Evolutionary conservation across 2,329 filamentous ascomycete species (phyloP), one percentile per base, ranked within the genome.

Genomic region (Pyricularia grisea): DNA sequence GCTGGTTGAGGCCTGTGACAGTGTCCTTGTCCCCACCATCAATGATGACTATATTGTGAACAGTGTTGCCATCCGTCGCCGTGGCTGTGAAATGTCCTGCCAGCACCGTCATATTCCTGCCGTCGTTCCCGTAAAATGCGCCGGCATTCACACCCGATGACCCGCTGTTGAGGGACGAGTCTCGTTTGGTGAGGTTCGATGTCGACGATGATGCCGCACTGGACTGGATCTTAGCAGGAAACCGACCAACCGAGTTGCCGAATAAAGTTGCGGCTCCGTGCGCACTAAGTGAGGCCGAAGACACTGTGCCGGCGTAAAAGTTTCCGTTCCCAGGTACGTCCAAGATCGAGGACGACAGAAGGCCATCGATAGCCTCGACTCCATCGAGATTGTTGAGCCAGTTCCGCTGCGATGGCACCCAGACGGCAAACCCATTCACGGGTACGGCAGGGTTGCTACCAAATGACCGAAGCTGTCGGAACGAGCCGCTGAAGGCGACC

Each of bases 331-430:
- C 84, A 1, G 89, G 84, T 25, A 93, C 81, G 68, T 89, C 83
- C n/a, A 92, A 84, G 58, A 90, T 83, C 7, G 84, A 83, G 0
- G 92, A 86, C 23, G 89, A 91, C 65, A 99, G 83, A 69, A 88
- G 81, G 55, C 95, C 96, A 70, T 85, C 84, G 73, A 96, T 86
- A 7, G 86, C 83, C 68, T 92, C 88, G 36, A 88, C 84, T 7
- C 87, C 81, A 50, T 88, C 78, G 23, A 97, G 80, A 73, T 96
- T 95, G 75, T 93, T 88, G 20, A 99, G 83, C 95, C 95, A 99
- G 76, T 95, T 95, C 70, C 84, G 85, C 71, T 86, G 84, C 3
- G 93, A 96, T 3, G 92, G 92, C 9, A 98, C 90, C 95, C 95
- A 99, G 55, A 98, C 84, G 17, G 93, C 94, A 74, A 99, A 93